Evolutionary conservation across 106 monocot genomes (phyloP).

Genomic region (Acanthochlamys bracteata): DNA sequence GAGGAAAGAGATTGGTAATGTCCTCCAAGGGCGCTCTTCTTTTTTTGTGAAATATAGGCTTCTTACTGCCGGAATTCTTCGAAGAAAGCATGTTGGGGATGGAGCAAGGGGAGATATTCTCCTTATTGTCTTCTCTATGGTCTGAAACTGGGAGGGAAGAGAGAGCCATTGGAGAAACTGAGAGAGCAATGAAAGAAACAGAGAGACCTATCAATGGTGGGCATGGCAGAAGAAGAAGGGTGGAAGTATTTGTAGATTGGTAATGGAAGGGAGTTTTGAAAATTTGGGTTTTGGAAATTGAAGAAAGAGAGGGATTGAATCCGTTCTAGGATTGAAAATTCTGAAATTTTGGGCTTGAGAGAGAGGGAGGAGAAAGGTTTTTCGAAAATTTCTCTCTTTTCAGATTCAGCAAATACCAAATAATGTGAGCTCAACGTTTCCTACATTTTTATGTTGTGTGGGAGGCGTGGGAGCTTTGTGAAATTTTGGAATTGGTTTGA

Average conservation of each 20-base stretch:
- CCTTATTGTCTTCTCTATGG: not conserved
- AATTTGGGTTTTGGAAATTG: not conserved
- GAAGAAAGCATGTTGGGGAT: not conserved
- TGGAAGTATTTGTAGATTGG: not conserved
- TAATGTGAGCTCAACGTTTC: no score
- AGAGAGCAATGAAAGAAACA: not conserved
- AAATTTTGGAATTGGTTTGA: no score
- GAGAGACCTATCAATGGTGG: not conserved
- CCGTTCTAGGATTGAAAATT: not conserved
- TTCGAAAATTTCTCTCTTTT: no score
- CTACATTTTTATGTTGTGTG: no score
- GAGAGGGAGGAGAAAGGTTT: no score
- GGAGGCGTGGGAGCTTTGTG: no score
- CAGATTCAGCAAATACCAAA: no score
- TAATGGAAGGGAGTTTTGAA: not conserved
- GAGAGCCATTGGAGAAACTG: constrained; percentile 3
- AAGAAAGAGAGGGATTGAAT: not conserved
- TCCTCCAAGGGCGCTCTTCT: constrained; percentile 1
- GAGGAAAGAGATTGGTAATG: not conserved
- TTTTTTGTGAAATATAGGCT: not conserved
- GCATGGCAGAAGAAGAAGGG: not conserved
- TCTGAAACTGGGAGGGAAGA: not conserved
- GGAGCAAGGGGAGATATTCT: not conserved
- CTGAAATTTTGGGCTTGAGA: not conserved
- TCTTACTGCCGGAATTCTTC: not conserved